A percentile compares a stretch with the other conserved stretches of the same genome.
phyloP scores from a whole-genome alignment of 176 grass and related monocot genomes.

The Juncus effusus region DNA sequence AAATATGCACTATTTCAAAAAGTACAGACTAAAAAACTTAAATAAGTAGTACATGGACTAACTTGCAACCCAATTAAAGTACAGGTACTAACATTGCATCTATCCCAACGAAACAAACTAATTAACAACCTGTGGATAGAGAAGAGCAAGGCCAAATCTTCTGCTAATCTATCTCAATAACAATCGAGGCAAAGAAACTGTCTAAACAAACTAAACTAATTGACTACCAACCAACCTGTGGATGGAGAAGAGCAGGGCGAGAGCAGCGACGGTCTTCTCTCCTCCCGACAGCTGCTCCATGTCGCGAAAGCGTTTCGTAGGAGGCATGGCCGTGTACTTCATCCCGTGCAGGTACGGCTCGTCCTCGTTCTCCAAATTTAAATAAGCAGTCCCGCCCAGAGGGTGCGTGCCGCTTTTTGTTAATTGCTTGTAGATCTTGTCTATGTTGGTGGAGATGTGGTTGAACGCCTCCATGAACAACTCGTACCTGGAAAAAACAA shows the following conservation, averaged over 20 bases:
- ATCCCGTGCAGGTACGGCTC: slow-evolving; percentile 92
- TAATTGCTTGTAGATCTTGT: slow-evolving; percentile 97
- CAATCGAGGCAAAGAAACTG: slow-evolving; percentile 82
- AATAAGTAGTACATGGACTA: too few species aligned
- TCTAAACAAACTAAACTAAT: slow-evolving; percentile 46
- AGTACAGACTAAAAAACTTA: too few species aligned
- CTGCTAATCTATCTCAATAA: slow-evolving; percentile 75
- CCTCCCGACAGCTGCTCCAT: slow-evolving; percentile 99
- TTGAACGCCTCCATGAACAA: slow-evolving; percentile 94
- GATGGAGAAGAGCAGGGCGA: slow-evolving; percentile 94
- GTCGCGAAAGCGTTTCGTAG: slow-evolving; percentile 94
- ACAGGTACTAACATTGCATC: too few species aligned
- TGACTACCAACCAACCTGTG: slow-evolving; percentile 65
- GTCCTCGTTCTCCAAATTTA: slow-evolving; percentile 98
- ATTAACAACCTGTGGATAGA: too few species aligned
- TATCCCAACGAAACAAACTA: too few species aligned
- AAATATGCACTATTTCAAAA: too few species aligned
- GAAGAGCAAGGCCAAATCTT: slow-evolving; percentile 11
- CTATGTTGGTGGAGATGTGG: slow-evolving; percentile 94
- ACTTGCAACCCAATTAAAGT: too few species aligned
- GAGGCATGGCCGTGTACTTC: slow-evolving; percentile 97
- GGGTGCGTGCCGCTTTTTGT: slow-evolving; percentile 95
- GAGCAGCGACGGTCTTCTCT: slow-evolving; percentile 95
- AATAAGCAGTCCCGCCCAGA: slow-evolving; percentile 92
- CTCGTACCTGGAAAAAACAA: slow-evolving; percentile 50